A percentile compares a stretch with the other conserved stretches of the same genome.
These are phyloP conservation scores for Starmerella apis DNA, from an alignment of 805 yeast genomes.

Conservation along the genomic window DNA sequence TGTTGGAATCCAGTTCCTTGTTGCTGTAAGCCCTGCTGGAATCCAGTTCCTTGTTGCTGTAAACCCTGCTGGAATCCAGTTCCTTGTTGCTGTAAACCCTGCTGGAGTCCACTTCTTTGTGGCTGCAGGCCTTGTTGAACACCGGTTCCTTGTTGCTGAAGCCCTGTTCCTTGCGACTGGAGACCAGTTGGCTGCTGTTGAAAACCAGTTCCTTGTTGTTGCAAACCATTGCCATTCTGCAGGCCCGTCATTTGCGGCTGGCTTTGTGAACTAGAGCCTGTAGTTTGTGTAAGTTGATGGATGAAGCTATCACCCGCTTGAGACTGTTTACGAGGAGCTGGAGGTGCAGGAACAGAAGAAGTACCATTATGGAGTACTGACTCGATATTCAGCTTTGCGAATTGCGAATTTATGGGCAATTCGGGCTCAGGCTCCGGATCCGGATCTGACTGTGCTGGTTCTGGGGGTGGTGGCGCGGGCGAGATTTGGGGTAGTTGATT, in stretches of 20 bases:
- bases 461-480: slow-evolving; percentile 24
- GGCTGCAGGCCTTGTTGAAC: not conserved
- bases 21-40: not conserved
- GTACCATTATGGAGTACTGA: slow-evolving; percentile 62
- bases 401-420: slow-evolving; percentile 64
- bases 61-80: slow-evolving; percentile 2
- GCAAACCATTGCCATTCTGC: not conserved
- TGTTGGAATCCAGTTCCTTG: not conserved
- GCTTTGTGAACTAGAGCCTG: slow-evolving; percentile 5
- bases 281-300: slow-evolving; percentile 18
- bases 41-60: not conserved
- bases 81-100: not conserved
- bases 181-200: not conserved
- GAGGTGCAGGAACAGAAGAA: slow-evolving; percentile 39
- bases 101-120: not conserved
- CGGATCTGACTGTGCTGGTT: slow-evolving; percentile 14
- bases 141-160: not conserved
- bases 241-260: slow-evolving; percentile 2
- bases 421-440: slow-evolving; percentile 35
- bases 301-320: slow-evolving; percentile 25
- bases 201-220: not conserved
- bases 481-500: slow-evolving; percentile 10
- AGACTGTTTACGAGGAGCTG: slow-evolving; percentile 25
- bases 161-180: not conserved
- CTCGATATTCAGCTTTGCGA: slow-evolving; percentile 69